A percentile compares a stretch with the other conserved stretches of the same genome.
Evolutionary conservation across 1,284 basidiomycete genomes (phyloP).

Genomic region (Xerocomus amazonicus): DNA sequence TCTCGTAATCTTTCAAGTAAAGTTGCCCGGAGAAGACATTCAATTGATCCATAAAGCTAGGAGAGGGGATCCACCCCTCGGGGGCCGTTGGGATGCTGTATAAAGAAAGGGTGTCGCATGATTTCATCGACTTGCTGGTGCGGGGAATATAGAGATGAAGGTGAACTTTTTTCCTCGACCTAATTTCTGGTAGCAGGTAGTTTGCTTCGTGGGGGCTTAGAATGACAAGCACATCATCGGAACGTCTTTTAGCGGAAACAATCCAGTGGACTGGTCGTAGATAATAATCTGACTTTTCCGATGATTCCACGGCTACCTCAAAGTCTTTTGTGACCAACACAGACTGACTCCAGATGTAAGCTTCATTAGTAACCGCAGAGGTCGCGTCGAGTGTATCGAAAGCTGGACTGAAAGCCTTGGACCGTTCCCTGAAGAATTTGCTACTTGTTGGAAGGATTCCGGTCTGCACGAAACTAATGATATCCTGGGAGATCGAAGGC

Average conservation of each 20-base stretch:
- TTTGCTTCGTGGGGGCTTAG: constrained; percentile 45
- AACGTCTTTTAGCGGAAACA: constrained; percentile 7
- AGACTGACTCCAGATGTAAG: constrained; percentile 10
- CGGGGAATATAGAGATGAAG: constrained; percentile 43
- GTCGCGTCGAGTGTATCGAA: constrained; percentile 7
- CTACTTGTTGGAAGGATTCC: constrained; percentile 7
- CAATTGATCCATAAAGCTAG: constrained; percentile 2
- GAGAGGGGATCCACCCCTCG: background rate
- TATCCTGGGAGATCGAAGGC: constrained; percentile 15
- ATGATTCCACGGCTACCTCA: background rate
- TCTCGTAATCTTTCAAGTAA: background rate
- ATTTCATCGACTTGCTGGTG: constrained; percentile 31
- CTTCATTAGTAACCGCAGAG: background rate
- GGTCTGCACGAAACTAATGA: constrained; percentile 19
- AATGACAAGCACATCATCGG: constrained; percentile 27
- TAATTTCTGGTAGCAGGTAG: constrained; percentile 37
- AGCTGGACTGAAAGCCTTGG: constrained; percentile 1
- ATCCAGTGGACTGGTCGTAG: constrained; percentile 43
- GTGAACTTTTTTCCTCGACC: constrained; percentile 28
- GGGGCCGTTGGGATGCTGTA: constrained; percentile 30
- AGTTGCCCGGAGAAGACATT: constrained; percentile 29
- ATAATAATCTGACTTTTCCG: constrained; percentile 23
- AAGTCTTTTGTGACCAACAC: constrained; percentile 30
- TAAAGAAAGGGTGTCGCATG: constrained; percentile 37
- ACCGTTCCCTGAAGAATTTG: background rate